Percentiles rank a stretch among this genome's conserved stretches.
These are phyloP conservation scores for Hymenoscyphus infarciens DNA, from an alignment of 2,329 filamentous ascomycete genomes.

Conservation along the genomic window DNA sequence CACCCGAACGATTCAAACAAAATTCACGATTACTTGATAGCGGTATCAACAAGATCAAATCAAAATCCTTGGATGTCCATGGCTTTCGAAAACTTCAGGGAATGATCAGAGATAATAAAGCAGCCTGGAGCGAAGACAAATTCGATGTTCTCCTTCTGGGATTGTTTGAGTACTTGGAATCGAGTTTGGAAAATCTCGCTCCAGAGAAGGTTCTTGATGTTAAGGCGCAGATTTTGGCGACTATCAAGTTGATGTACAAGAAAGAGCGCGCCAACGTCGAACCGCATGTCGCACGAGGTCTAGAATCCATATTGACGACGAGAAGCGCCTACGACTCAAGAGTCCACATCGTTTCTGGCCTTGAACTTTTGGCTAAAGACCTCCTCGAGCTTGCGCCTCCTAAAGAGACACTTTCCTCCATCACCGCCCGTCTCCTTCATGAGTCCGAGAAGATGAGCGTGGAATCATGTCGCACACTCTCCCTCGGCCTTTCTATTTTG, in stretches of 20 bases:
- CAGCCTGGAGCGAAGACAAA: constrained; percentile 61
- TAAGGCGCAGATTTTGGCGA: constrained; percentile 70
- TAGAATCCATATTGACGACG: constrained; percentile 64
- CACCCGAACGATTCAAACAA: constrained; percentile 54
- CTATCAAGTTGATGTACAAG: constrained; percentile 69
- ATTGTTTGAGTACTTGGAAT: constrained; percentile 69
- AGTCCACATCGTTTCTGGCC: constrained; percentile 68
- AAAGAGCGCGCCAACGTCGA: constrained; percentile 63
- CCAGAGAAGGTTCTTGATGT: constrained; percentile 67
- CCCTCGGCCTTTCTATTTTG: constrained; percentile 62
- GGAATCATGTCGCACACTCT: constrained; percentile 51
- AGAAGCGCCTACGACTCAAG: constrained; percentile 64
- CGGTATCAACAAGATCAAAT: constrained; percentile 69
- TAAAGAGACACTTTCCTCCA: constrained; percentile 54
- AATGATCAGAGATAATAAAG: constrained; percentile 63
- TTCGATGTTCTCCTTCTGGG: constrained; percentile 66
- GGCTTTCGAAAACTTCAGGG: constrained; percentile 77
- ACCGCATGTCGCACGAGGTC: constrained; percentile 62
- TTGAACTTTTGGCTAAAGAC: constrained; percentile 71
- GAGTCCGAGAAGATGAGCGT: constrained; percentile 41
- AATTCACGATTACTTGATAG: constrained; percentile 65
- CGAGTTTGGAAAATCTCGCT: constrained; percentile 50
- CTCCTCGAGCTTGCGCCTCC: constrained; percentile 64
- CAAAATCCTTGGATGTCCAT: constrained; percentile 71
- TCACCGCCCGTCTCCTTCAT: constrained; percentile 45